These are phyloP conservation scores for Ailanthus altissimus DNA, from an alignment of 345 rosid genomes.

Conservation along the genomic window DNA sequence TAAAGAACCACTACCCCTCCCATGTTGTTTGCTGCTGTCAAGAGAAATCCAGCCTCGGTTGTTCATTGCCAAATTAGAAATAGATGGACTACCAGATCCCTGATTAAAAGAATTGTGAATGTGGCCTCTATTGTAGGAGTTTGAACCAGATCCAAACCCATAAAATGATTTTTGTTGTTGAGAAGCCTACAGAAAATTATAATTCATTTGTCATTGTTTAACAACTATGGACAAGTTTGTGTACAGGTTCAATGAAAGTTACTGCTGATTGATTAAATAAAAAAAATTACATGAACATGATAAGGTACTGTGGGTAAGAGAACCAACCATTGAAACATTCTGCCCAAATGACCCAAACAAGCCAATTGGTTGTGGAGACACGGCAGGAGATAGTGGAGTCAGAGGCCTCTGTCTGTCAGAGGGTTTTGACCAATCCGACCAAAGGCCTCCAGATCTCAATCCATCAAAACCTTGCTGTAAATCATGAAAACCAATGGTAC, in stretches of 20 bases:
- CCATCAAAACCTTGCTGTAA: conserved; percentile 75
- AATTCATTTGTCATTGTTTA: conserved; percentile 8
- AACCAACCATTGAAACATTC: conserved; percentile 65
- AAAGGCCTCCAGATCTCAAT: conserved; percentile 65
- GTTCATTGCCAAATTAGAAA: conserved; percentile 54
- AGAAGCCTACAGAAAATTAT: conserved; percentile 48
- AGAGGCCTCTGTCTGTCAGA: conserved; percentile 68
- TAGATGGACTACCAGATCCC: conserved; percentile 54
- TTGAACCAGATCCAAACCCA: conserved; percentile 63
- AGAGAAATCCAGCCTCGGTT: conserved; percentile 60
- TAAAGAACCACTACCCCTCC: conserved; percentile 53
- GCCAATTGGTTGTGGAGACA: conserved; percentile 77
- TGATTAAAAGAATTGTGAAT: conserved; percentile 53
- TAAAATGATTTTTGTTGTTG: conserved; percentile 70
- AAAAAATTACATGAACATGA: conserved; percentile 10
- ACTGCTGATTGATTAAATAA: not conserved
- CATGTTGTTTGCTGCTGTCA: conserved; percentile 60
- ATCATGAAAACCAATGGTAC: conserved; percentile 65
- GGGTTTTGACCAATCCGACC: conserved; percentile 81
- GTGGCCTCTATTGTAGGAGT: conserved; percentile 60
- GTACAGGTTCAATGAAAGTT: not conserved
- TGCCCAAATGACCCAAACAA: conserved; percentile 63
- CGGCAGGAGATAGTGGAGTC: conserved; percentile 60
- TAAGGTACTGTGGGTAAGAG: conserved; percentile 12
- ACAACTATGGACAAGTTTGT: not conserved